Evolutionary conservation across 331 rosid species (phyloP), one percentile per base, ranked within the genome.

Genomic region (Phaseolus coccineus): DNA sequence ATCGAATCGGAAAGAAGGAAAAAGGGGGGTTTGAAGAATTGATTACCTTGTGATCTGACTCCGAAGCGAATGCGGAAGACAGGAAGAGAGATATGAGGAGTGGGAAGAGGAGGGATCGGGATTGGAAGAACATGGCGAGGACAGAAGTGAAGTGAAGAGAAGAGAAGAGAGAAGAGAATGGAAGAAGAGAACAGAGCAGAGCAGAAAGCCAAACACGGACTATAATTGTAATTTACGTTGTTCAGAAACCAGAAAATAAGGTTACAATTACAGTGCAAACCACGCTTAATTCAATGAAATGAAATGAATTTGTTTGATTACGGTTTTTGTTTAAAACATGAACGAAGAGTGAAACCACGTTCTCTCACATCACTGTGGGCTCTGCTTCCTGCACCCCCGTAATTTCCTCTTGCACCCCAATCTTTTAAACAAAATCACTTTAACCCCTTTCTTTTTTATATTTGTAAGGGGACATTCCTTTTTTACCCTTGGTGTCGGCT

Each of bases 41-140:
- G 48, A 37, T 24, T 87, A 93, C 99, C 98, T 84, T 93, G 94
- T 96, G 99, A 90, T 96, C 99, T 69, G 96, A 83, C 77, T 96
- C 99, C 24, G 97, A 82, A 80, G 98, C 94, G 80, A 87, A 71
- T 7, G 80, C 67, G 4, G 81, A 74, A 48, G 88, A 85, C 25
- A 90, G 59, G 11, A 53, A 72, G 72, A 85, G 76, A 79, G 53
- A 56, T 59, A 94, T 64, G 42, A 91, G 11, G 47, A 83, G 12
- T 10, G 83, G 7, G 16, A 83, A 58, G 84, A 80, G 28, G 81
- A 76, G 76, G 65, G 87, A 90, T 84, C 97, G 90, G 65, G 81
- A 82, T 88, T 89, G 2, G 87, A 88, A 78, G 85, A 87, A 84
- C 98, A 91, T 96, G 89, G 85, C 72, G 87, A 71, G 56, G 68